A percentile compares a stretch with the other conserved stretches of the same genome.
Conservation (phyloP, 768 basidiomycete genomes). For the Amanita polypyramis region DNA sequence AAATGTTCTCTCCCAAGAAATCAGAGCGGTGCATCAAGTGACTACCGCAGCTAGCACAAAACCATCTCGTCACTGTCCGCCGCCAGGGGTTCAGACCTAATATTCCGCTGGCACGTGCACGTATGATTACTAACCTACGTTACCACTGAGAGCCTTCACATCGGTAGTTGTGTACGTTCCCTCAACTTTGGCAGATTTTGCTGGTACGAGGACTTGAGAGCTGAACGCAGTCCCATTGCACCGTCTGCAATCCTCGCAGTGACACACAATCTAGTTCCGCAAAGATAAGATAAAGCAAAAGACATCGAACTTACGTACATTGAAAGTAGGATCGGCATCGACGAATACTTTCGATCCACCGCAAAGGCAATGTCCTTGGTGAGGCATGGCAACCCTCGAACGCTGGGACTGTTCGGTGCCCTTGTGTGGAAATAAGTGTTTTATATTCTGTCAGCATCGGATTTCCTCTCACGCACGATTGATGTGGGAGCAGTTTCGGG, state of each 20-base stretch:
- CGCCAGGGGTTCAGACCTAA: too few relatives aligned
- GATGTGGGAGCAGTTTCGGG: too few relatives aligned
- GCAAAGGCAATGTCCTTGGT: slow-evolving; percentile 1
- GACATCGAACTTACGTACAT: not conserved
- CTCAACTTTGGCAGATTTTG: slow-evolving; percentile 3
- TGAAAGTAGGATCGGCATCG: not conserved
- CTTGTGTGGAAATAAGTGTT: too few relatives aligned
- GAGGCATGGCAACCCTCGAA: too few relatives aligned
- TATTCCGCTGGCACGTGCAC: not conserved
- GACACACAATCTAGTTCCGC: not conserved
- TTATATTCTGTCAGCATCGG: too few relatives aligned
- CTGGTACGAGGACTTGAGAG: too few relatives aligned
- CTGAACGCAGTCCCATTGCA: not conserved
- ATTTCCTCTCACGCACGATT: too few relatives aligned
- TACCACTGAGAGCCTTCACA: slow-evolving; percentile 4
- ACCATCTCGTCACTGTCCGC: slow-evolving; percentile 7
- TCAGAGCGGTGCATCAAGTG: slow-evolving; percentile 5
- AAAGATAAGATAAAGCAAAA: not conserved
- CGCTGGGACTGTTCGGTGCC: too few relatives aligned
- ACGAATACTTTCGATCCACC: not conserved
- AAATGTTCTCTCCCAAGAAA: not conserved
- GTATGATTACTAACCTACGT: not conserved
- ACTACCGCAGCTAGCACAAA: slow-evolving; percentile 10
- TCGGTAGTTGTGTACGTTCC: slow-evolving; percentile 7
- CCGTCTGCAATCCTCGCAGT: slow-evolving; percentile 3